A percentile compares a stretch with the other conserved stretches of the same genome.
phyloP scores from a whole-genome alignment of 75 land plant species.

The Pinus tabuliformis region DNA sequence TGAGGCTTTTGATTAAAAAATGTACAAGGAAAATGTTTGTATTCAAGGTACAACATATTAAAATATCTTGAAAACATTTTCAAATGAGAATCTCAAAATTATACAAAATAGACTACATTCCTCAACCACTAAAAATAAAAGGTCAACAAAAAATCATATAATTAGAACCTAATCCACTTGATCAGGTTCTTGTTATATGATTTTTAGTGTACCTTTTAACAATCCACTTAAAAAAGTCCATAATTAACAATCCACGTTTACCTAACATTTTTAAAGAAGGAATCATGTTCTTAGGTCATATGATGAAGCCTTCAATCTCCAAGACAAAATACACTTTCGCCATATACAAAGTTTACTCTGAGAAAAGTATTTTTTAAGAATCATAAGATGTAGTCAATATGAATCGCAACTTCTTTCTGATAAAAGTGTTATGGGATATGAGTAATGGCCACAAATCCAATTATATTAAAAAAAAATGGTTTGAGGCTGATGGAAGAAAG shows the following conservation, averaged over 20 bases:
- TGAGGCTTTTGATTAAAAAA: neutral
- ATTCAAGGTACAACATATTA: no score
- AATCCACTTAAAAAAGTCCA: neutral
- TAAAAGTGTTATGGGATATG: neutral
- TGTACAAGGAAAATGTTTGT: neutral
- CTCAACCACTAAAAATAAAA: no score
- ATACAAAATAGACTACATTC: neutral
- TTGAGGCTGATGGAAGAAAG: neutral
- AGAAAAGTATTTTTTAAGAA: neutral
- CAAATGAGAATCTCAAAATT: no score
- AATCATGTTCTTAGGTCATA: no score
- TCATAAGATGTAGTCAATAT: neutral
- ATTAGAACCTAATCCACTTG: neutral
- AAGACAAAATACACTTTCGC: neutral
- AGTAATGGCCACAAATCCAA: no score
- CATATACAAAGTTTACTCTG: neutral
- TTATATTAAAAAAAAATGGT: neutral
- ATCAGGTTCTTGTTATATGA: no score
- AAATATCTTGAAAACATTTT: no score
- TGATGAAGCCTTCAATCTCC: neutral
- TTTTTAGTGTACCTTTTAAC: neutral
- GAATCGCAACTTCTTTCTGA: neutral
- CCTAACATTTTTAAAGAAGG: no score
- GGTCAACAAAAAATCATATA: neutral
- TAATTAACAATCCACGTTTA: neutral